Evolutionary conservation across 2,329 filamentous ascomycete species (phyloP).

Genomic region (Microdochium bolleyi): DNA sequence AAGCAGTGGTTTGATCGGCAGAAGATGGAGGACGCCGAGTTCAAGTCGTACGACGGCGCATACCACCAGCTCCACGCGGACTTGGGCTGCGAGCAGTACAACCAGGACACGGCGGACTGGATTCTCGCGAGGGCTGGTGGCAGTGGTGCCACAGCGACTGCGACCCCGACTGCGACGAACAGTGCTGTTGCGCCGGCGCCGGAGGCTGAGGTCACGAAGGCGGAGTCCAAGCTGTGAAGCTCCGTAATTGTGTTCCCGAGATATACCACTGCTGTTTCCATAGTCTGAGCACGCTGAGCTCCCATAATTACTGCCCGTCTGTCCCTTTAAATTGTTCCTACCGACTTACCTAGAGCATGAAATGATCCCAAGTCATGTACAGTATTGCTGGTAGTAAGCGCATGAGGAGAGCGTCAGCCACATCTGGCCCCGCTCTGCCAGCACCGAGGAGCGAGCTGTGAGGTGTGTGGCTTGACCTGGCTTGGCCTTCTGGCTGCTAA

Average conservation of each 20-base stretch:
- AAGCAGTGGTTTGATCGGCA: slow-evolving; percentile 54
- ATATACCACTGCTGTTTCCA: too few species aligned
- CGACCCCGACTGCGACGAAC: slow-evolving; percentile 1
- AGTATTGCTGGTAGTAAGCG: too few species aligned
- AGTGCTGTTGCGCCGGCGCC: slow-evolving; percentile 5
- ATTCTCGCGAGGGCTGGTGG: slow-evolving; percentile 39
- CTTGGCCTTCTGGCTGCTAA: not conserved
- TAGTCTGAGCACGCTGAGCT: too few species aligned
- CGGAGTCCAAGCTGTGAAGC: not conserved
- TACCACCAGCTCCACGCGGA: slow-evolving; percentile 70
- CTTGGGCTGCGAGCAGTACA: slow-evolving; percentile 42
- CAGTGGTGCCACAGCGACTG: not conserved
- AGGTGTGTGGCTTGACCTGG: not conserved
- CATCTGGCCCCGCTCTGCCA: not conserved
- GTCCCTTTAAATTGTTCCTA: too few species aligned
- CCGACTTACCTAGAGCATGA: too few species aligned
- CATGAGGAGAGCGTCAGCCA: not conserved
- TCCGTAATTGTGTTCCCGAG: not conserved
- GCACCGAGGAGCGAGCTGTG: not conserved
- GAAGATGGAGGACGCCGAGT: slow-evolving; percentile 57
- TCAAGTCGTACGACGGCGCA: slow-evolving; percentile 68
- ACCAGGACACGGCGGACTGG: slow-evolving; percentile 57
- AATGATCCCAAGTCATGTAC: too few species aligned
- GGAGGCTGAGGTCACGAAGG: not conserved
- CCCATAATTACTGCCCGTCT: too few species aligned